Base-by-base conservation (phyloP, 345 rosid genomes). In the Balakata baccata region DNA sequence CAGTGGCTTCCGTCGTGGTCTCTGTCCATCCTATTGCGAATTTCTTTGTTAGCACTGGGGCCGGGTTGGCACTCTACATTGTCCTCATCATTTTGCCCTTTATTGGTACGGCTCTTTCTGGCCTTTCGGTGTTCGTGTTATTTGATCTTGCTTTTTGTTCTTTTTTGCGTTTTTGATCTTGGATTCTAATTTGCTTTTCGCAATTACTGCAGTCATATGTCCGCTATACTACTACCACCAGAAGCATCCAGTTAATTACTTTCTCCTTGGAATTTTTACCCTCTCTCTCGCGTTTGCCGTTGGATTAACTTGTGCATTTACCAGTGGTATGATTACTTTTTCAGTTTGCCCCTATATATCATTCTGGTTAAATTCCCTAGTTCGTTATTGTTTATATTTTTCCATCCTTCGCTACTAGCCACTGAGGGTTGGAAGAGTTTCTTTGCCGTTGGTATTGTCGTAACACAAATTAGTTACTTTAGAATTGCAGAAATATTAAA, bases 261-360 rank as follows among this genome's bases (percentile, higher is more conserved):
- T 94, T 8, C 82, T 94, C 12, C 93, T 94, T 4, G 89, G 82
- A n/a, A 69, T 94, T 73, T 94, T 94, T 74, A 92, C 99, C 37
- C 34, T 88, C 70, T 53, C 89, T 72, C 81, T 94, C 6, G 90
- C 95, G 14, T 92, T 92, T 69, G 92, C 85, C 0, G 82, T 94
- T 75, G 98, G 98, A 67, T 77, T 94, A 82, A 89, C 91, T n/a
- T 92, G 98, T 34, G 91, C 98, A 1, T 94, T 89, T 18, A 94
- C 98, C 25, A 84, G 88, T 69, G 91, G 97, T 87, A 74, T 81
- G 77, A 3, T 75, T 38, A 9, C 17, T 25, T 5, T 43, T 54
- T 74, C 39, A 13, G 22, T 53, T 62, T 69, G 12, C 14, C 4
- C 16, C 45, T 13, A 67, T 73, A 6, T 43, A 20, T 7, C 52